These are phyloP conservation scores for Colletotrichum cuscutae DNA, from an alignment of 2,329 filamentous ascomycete species.

Conservation along the genomic window DNA sequence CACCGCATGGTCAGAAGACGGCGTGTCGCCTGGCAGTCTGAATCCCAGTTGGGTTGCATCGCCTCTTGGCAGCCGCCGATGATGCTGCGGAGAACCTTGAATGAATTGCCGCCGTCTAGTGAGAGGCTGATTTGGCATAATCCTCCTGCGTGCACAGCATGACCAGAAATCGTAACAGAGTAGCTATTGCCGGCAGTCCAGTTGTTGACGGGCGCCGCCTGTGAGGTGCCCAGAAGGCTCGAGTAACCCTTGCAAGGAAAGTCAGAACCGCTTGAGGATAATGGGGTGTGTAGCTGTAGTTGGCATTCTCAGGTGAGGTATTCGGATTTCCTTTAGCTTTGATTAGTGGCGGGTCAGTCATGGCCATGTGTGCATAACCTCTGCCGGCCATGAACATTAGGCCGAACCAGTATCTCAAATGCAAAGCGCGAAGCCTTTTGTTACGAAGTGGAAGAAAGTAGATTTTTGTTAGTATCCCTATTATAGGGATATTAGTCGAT, in stretches of 20 bases:
- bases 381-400: not conserved
- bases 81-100: conserved; percentile 59
- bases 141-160: conserved; percentile 65
- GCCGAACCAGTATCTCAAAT: not conserved
- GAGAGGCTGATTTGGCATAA: conserved; percentile 73
- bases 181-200: conserved; percentile 65
- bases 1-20: conserved; percentile 58
- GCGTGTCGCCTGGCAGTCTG: conserved; percentile 62
- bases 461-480: no score
- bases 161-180: conserved; percentile 63
- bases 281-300: conserved; percentile 68
- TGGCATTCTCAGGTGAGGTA: conserved; percentile 50
- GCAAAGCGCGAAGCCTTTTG: not conserved
- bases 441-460: no score
- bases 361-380: conserved; percentile 42
- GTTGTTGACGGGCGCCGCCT: conserved; percentile 56
- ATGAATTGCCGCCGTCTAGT: conserved; percentile 68
- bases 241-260: conserved; percentile 69
- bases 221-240: conserved; percentile 38
- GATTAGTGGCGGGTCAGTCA: conserved; percentile 43
- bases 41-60: conserved; percentile 57
- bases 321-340: conserved; percentile 39
- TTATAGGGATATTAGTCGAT: no score
- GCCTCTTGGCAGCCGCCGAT: conserved; percentile 44
- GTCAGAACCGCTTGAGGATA: conserved; percentile 61